Percentiles rank a stretch among this genome's conserved stretches.
These are phyloP conservation scores for Massarina eburnea DNA, from an alignment of 2,329 filamentous ascomycete genomes.

Conservation along the genomic window DNA sequence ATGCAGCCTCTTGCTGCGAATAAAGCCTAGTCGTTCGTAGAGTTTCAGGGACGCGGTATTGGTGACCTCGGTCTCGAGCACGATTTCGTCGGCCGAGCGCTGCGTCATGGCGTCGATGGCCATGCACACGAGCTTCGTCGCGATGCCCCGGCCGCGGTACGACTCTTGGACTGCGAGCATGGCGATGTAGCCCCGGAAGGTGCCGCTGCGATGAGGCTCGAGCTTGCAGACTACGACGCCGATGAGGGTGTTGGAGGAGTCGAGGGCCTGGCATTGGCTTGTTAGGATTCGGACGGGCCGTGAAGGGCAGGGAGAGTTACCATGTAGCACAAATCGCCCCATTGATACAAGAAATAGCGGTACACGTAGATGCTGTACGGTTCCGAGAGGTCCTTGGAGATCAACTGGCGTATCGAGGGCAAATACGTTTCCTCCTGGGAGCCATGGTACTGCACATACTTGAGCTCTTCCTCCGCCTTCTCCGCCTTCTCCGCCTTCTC, in stretches of 20 bases:
- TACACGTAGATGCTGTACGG: slow-evolving; percentile 99
- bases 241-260: slow-evolving; percentile 61
- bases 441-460: slow-evolving; percentile 62
- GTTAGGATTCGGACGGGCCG: not conserved
- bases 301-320: slow-evolving; percentile 47
- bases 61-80: slow-evolving; percentile 92
- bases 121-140: slow-evolving; percentile 79
- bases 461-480: slow-evolving; percentile 42
- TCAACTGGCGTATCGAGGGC: slow-evolving; percentile 84
- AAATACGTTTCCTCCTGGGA: slow-evolving; percentile 68
- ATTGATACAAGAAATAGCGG: slow-evolving; percentile 96
- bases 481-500: no score
- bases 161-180: slow-evolving; percentile 91
- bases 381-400: slow-evolving; percentile 94
- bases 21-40: slow-evolving; percentile 89
- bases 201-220: slow-evolving; percentile 83
- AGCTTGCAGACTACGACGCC: slow-evolving; percentile 95
- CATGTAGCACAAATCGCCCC: slow-evolving; percentile 97
- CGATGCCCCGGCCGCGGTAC: slow-evolving; percentile 83
- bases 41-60: slow-evolving; percentile 88
- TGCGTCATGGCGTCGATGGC: slow-evolving; percentile 90
- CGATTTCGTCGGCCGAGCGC: slow-evolving; percentile 86
- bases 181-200: slow-evolving; percentile 90
- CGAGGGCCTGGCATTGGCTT: slow-evolving; percentile 28
- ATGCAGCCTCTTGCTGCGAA: slow-evolving; percentile 89